Conservation (phyloP, 495 filamentous ascomycete species). For the Astrocystis sublimbata region DNA sequence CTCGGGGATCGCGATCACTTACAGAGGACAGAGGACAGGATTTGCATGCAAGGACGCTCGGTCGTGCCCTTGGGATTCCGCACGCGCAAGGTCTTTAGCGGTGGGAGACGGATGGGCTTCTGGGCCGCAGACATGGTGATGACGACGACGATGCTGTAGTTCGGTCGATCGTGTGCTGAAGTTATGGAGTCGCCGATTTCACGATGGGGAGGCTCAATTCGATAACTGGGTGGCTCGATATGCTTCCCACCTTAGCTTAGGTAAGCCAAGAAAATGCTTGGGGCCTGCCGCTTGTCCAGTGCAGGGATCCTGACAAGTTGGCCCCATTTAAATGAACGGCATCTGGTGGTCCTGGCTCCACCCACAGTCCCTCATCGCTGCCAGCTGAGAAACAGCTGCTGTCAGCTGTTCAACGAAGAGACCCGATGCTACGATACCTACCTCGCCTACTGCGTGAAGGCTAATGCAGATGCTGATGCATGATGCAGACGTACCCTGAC, state of each 20-base stretch:
- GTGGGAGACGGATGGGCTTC: conserved; percentile 78
- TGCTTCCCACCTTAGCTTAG: too few species aligned
- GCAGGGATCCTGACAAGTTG: neutral
- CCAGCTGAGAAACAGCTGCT: too few species aligned
- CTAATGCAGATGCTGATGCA: too few species aligned
- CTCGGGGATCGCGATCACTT: too few species aligned
- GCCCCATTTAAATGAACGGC: neutral
- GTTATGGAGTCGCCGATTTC: conserved; percentile 11
- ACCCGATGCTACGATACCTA: too few species aligned
- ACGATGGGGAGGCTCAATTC: neutral
- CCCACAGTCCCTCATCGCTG: neutral
- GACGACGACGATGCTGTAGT: too few species aligned
- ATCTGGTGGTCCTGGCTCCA: neutral
- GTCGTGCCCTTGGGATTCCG: conserved; percentile 75
- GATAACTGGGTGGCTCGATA: neutral
- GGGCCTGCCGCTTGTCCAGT: neutral
- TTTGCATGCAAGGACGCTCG: conserved; percentile 73
- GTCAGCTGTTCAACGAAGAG: too few species aligned
- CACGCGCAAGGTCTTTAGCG: conserved; percentile 80
- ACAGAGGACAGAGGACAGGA: conserved; percentile 94
- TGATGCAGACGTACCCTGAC: too few species aligned
- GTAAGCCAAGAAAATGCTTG: conserved; percentile 3
- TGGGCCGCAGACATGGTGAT: conserved; percentile 33
- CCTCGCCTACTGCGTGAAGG: too few species aligned
- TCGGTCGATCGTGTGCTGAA: neutral